Evolutionary conservation across 768 basidiomycete species (phyloP), one percentile per base, ranked within the genome.

Genomic region (Agaricus blazei): DNA sequence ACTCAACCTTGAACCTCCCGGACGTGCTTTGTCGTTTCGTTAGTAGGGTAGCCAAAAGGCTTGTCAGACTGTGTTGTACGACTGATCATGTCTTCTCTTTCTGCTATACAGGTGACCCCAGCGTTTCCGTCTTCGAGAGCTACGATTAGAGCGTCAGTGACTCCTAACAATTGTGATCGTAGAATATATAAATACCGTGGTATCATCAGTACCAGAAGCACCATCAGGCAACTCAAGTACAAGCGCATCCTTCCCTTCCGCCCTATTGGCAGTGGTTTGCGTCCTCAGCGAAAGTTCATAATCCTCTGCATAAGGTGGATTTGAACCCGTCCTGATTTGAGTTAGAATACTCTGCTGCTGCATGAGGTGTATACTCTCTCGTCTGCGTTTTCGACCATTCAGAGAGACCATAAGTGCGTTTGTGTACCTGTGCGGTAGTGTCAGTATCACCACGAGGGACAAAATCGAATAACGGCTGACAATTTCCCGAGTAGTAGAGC

Each of bases 301-400:
- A 12, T 52, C 42, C 4, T 45, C 52, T 28, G 36, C 15, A 42
- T 5, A 23, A 37, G 15, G 44, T 19, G 14, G 40, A 19, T 41
- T 41, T n/a, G 54, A 48, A 14, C 5, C 37, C n/a, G 24, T 48
- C 19, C 38, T 36, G 47, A 55, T 41, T 9, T 55, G 37, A 36
- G 19, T 31, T 14, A 55, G 47, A 8, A 37, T 34, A 19, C 47
- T 48, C 28, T 34, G 54, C 27, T 55, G 47, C 38, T 42, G 54
- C 8, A 48, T 3, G 2, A 31, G 9, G 6, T 41, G 15, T 19
- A 55, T 48, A 29, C 47, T 49, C 23, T 48, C 40, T 5, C 29
- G 47, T 48, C 54, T 55, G 19, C 54, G 54, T n/a, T 55, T 24
- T 29, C 54, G 46, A 9, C 54, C 54, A 5, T 55, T 55, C 12